phyloP scores from a whole-genome alignment of 2,329 filamentous ascomycete species.

The Stenocarpella maydis region DNA sequence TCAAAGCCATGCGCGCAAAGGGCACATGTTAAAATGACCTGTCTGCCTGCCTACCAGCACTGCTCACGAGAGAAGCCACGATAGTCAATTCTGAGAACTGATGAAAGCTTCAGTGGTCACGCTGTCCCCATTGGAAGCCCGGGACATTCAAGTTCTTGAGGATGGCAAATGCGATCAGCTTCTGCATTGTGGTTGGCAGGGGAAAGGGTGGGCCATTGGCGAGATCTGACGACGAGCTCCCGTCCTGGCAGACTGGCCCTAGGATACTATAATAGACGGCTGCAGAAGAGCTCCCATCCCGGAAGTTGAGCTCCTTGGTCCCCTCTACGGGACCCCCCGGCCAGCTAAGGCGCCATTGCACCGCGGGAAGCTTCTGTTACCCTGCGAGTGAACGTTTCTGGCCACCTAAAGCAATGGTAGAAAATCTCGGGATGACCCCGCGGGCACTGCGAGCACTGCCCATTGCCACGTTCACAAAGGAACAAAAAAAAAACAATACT shows the following conservation, averaged over 20 bases:
- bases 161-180: conserved; percentile 15
- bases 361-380: conserved; percentile 33
- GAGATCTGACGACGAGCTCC: conserved; percentile 30
- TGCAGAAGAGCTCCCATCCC: conserved; percentile 23
- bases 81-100: conserved; percentile 20
- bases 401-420: conserved; percentile 24
- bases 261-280: background rate
- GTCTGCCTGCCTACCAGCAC: background rate
- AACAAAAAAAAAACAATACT: background rate
- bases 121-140: background rate
- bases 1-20: conserved; percentile 5
- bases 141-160: background rate
- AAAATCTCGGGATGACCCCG: conserved; percentile 14
- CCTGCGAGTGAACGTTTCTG: conserved; percentile 28
- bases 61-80: background rate
- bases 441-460: background rate
- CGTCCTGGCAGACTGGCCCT: conserved; percentile 12
- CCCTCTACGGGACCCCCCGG: conserved; percentile 23
- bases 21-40: background rate
- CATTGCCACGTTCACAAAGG: background rate
- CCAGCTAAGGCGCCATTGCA: conserved; percentile 26
- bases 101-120: background rate
- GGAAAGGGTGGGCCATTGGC: background rate
- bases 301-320: conserved; percentile 26
- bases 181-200: conserved; percentile 21